Base-by-base conservation (phyloP, 805 yeast genomes). In the Komagataella pastoris region DNA sequence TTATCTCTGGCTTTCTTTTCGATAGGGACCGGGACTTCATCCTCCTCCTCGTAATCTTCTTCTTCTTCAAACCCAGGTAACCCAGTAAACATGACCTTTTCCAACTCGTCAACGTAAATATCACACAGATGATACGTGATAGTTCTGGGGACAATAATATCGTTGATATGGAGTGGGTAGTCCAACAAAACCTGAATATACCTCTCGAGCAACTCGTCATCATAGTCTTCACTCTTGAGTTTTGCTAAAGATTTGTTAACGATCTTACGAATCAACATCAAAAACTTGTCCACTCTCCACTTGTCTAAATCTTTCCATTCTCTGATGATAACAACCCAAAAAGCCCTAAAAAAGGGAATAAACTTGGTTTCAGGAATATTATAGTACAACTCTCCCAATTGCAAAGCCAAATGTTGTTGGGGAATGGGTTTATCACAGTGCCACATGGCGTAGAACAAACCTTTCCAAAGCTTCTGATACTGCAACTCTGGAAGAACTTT, bases 391-490 rank as follows among this genome's bases (percentile, higher is more conserved):
- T 8, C 57, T 49, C 91, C 95, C 55, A 93, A 70, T 47, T 78
- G 80, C 49, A 74, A 76, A 2, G 96, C 95, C 44, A 93, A 70
- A 54, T 82, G 70, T 65, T 89, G 96, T 67, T 93, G 99, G 21
- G 96, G 93, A 59, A 85, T 75, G 24, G 97, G 96, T 62, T 90
- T 79, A 65, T 93, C 99, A 63, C 95, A 79, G 69, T 85, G 88
- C 98, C 99, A 93, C 96, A 93, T 88, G 8, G 96, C 79, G 63
- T 75, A 93, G 67, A 84, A 93, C 46, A 93, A 73, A n/a, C 98
- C 99, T 67, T 87, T 89, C 97, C 99, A 93, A 54, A 93, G 70
- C 64, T 91, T 90, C 57, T 85, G 85, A 56, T 80, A 72, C 51
- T 88, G 93, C 45, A 76, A 61, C 48, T 63, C 68, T 5, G 72